phyloP scores from a whole-genome alignment of 1,284 basidiomycete species.

The Neolentinus lepideus region DNA sequence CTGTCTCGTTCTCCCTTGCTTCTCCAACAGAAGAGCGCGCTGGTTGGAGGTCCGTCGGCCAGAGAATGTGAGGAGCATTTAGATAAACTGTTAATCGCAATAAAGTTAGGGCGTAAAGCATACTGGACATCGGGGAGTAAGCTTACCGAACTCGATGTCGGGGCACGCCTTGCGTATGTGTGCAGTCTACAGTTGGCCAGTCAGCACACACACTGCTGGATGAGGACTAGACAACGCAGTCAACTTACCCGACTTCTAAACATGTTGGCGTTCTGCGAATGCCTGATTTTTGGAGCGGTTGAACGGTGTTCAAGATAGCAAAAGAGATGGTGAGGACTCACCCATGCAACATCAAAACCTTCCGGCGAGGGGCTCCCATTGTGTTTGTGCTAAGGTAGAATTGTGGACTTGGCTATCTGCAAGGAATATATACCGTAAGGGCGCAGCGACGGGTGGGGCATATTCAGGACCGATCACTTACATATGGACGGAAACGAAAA shows the following conservation, averaged over 20 bases:
- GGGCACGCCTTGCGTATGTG: constrained; percentile 68
- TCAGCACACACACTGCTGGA: constrained; percentile 11
- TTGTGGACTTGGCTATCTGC: neutral
- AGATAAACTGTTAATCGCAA: constrained; percentile 55
- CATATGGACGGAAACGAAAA: neutral
- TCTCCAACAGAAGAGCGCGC: constrained; percentile 46
- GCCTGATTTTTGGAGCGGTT: constrained; percentile 40
- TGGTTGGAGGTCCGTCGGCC: constrained; percentile 57
- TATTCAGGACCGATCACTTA: neutral
- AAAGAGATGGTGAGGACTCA: constrained; percentile 16
- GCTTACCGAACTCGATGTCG: constrained; percentile 62
- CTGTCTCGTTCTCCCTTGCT: constrained; percentile 36
- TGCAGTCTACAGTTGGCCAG: constrained; percentile 43
- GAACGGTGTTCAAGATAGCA: constrained; percentile 11
- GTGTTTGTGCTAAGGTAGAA: neutral
- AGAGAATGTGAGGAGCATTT: constrained; percentile 71
- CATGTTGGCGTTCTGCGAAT: constrained; percentile 75
- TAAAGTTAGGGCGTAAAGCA: neutral
- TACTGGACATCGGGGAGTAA: neutral
- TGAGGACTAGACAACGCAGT: neutral
- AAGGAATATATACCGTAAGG: neutral
- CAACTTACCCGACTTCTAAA: constrained; percentile 71
- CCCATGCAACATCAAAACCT: constrained; percentile 60
- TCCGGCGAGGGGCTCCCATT: constrained; percentile 13
- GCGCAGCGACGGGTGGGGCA: neutral